These are phyloP conservation scores for Cornus florida DNA, from an alignment of 148 eudicot species.

Conservation along the genomic window DNA sequence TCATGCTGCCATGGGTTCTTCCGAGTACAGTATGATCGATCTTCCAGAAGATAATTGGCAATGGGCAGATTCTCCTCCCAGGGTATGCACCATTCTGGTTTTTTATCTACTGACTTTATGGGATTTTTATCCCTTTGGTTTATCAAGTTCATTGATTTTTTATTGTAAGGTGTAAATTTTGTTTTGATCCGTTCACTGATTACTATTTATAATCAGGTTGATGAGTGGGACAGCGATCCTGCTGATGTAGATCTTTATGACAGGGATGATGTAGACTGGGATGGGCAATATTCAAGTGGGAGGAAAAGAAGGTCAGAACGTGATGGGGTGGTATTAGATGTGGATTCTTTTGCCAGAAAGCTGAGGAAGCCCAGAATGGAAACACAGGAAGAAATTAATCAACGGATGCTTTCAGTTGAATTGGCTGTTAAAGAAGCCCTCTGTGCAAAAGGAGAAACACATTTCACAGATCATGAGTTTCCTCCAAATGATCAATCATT, in stretches of 20 bases:
- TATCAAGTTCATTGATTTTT: too few relatives aligned
- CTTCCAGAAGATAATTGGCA: slow-evolving; percentile 89
- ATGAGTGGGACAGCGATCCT: slow-evolving; percentile 99
- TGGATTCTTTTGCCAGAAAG: slow-evolving; percentile 87
- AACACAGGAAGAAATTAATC: slow-evolving; percentile 84
- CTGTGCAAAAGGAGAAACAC: slow-evolving; percentile 77
- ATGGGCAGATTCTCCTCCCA: slow-evolving; percentile 89
- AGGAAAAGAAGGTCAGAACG: slow-evolving; percentile 86
- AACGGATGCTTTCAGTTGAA: slow-evolving; percentile 95
- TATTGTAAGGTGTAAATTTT: not conserved
- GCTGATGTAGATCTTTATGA: slow-evolving; percentile 98
- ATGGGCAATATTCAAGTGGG: slow-evolving; percentile 99
- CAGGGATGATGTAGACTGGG: slow-evolving; percentile 98
- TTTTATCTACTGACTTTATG: not conserved
- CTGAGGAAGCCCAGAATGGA: slow-evolving; percentile 85
- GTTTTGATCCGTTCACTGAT: not conserved
- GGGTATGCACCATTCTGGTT: slow-evolving; percentile 53
- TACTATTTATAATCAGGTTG: slow-evolving; percentile 53
- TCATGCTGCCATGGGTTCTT: slow-evolving; percentile 69
- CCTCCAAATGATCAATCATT: slow-evolving; percentile 88
- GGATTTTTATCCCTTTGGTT: not conserved
- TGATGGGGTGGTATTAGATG: slow-evolving; percentile 68
- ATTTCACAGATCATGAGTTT: slow-evolving; percentile 94
- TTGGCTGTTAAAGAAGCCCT: slow-evolving; percentile 97
- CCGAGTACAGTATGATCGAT: slow-evolving; percentile 68